Evolutionary conservation across 148 eudicot genomes (phyloP).

Genomic region (Dianthus caryophyllus): DNA sequence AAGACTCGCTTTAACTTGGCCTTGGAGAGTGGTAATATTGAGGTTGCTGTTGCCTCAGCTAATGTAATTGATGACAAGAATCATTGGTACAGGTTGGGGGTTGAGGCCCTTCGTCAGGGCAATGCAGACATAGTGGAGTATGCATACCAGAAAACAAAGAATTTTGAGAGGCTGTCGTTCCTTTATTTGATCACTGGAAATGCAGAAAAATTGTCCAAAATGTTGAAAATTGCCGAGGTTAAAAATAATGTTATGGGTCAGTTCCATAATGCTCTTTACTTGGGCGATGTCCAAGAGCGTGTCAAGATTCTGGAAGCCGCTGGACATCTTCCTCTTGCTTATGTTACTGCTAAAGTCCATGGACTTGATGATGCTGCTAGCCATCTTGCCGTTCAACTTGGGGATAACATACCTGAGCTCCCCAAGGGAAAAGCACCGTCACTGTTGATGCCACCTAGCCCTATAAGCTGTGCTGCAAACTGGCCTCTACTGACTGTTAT

Average conservation of each 20-base stretch:
- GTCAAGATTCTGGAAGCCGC: constrained; percentile 62
- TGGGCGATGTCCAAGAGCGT: constrained; percentile 64
- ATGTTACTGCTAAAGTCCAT: constrained; percentile 54
- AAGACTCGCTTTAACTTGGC: constrained; percentile 53
- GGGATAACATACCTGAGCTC: constrained; percentile 50
- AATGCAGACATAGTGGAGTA: constrained; percentile 75
- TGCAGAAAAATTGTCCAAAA: constrained; percentile 52
- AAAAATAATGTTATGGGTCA: constrained; percentile 75
- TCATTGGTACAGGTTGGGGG: constrained; percentile 72
- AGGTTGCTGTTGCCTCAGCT: constrained; percentile 73
- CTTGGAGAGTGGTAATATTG: constrained; percentile 62
- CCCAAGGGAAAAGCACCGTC: constrained; percentile 51
- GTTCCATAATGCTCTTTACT: constrained; percentile 66
- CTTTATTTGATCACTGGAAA: constrained; percentile 72
- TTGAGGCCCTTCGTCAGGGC: constrained; percentile 81
- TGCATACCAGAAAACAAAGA: constrained; percentile 76
- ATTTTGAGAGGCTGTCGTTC: constrained; percentile 70
- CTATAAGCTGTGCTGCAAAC: constrained; percentile 50
- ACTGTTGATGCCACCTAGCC: constrained; percentile 59
- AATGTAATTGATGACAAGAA: constrained; percentile 70
- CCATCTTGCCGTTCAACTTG: constrained; percentile 52
- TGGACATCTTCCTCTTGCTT: constrained; percentile 68
- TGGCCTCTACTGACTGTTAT: constrained; percentile 68
- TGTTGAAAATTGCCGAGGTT: constrained; percentile 54
- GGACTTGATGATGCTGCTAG: constrained; percentile 50